A percentile compares a stretch with the other conserved stretches of the same genome.
phyloP scores from a whole-genome alignment of 129 eudicot species.

The Lactuca saligna region DNA sequence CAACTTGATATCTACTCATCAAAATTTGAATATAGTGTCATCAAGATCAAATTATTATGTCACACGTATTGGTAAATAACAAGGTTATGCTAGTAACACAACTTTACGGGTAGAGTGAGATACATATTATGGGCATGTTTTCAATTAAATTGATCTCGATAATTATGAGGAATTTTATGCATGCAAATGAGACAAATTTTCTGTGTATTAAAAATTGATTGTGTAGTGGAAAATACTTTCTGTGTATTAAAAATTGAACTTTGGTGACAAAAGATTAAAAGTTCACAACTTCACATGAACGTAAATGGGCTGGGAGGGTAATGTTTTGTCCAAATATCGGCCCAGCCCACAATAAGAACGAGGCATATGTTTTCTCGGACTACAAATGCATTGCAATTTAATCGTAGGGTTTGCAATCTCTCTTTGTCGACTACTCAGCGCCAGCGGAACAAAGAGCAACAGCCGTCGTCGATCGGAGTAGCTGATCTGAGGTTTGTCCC shows the following conservation, averaged over 20 bases:
- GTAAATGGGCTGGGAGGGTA: background rate
- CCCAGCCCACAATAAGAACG: conserved; percentile 20
- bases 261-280: background rate
- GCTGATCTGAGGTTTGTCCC: conserved; percentile 20
- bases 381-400: conserved; percentile 3
- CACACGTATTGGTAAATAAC: background rate
- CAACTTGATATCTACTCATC: background rate
- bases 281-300: background rate
- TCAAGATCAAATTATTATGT: too few species aligned
- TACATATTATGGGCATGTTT: background rate
- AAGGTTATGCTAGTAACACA: background rate
- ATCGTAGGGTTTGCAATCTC: conserved; percentile 22
- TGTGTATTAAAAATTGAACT: background rate
- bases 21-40: background rate
- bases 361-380: background rate
- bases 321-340: background rate
- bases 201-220: background rate
- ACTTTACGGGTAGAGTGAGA: background rate
- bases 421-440: conserved; percentile 9
- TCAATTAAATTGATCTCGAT: too few species aligned
- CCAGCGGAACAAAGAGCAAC: conserved; percentile 14
- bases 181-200: background rate
- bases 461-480: conserved; percentile 21
- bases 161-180: too few species aligned
- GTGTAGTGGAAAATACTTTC: background rate